A percentile compares a stretch with the other conserved stretches of the same genome.
phyloP scores from a whole-genome alignment of 2,329 filamentous ascomycete genomes.

The Aspergillus aculeatus region DNA sequence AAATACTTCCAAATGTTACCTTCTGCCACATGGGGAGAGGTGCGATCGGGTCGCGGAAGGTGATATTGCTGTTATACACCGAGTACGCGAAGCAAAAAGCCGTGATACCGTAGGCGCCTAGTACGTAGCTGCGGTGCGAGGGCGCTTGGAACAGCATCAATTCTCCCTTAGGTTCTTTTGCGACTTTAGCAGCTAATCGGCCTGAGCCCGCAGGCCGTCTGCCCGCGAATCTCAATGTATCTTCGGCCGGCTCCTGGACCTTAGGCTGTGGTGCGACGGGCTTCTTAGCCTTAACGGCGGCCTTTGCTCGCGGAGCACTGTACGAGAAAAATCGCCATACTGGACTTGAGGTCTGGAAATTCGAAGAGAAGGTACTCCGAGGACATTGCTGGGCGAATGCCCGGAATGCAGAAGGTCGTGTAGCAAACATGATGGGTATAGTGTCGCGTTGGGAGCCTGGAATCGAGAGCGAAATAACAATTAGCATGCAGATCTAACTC shows the following conservation, averaged over 20 bases:
- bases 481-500: not conserved
- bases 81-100: conserved; percentile 55
- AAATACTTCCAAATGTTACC: conserved; percentile 57
- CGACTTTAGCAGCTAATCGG: conserved; percentile 51
- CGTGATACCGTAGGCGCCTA: conserved; percentile 59
- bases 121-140: conserved; percentile 62
- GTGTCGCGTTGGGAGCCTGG: not conserved
- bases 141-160: conserved; percentile 65
- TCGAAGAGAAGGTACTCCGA: conserved; percentile 16
- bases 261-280: conserved; percentile 14
- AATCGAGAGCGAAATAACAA: not conserved
- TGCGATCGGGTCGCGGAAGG: conserved; percentile 51
- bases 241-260: conserved; percentile 13
- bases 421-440: conserved; percentile 29
- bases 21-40: conserved; percentile 59
- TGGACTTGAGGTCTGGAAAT: conserved; percentile 14
- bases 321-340: conserved; percentile 33
- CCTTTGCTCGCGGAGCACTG: conserved; percentile 26
- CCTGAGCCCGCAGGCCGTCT: conserved; percentile 47
- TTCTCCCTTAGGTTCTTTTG: conserved; percentile 48
- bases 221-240: conserved; percentile 26
- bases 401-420: conserved; percentile 27
- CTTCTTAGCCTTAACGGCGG: conserved; percentile 18
- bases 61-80: conserved; percentile 51
- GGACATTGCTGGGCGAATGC: conserved; percentile 28